phyloP scores from a whole-genome alignment of 2,329 filamentous ascomycete genomes.

The Mycogone perniciosa region DNA sequence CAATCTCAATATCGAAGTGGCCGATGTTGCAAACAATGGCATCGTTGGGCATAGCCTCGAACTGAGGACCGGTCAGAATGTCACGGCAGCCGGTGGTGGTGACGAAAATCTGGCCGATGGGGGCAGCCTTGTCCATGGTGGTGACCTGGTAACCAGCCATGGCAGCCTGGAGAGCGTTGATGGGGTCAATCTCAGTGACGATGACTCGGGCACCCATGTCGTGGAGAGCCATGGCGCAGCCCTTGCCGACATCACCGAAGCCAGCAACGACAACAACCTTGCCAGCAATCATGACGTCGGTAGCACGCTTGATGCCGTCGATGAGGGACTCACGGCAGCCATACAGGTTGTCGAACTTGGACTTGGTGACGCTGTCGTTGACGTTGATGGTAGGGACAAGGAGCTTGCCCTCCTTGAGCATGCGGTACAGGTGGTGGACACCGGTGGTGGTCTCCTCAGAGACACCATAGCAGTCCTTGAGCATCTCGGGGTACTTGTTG shows the following conservation, averaged over 20 bases:
- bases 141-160: conserved; percentile 95
- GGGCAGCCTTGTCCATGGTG: conserved; percentile 95
- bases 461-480: conserved; percentile 96
- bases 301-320: conserved; percentile 99
- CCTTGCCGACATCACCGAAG: conserved; percentile 99
- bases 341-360: conserved; percentile 99
- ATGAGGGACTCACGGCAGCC: conserved; percentile 98
- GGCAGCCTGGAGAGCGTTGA: conserved; percentile 98
- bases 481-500: conserved; percentile 96
- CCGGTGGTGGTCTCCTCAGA: conserved; percentile 99
- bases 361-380: conserved; percentile 99
- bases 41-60: conserved; percentile 93
- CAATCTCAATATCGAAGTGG: conserved; percentile 99
- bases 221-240: conserved; percentile 90
- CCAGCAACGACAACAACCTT: conserved; percentile 97
- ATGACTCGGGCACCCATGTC: conserved; percentile 96
- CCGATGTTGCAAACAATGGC: conserved; percentile 99
- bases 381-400: conserved; percentile 97
- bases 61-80: conserved; percentile 87
- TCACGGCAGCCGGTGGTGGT: conserved; percentile 99
- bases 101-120: conserved; percentile 92
- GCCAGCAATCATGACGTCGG: conserved; percentile 99
- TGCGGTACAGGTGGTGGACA: conserved; percentile 98
- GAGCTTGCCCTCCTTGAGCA: conserved; percentile 86
- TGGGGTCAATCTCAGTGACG: conserved; percentile 95